Base-by-base conservation (phyloP, 1,284 basidiomycete species). In the Irpex sp. region DNA sequence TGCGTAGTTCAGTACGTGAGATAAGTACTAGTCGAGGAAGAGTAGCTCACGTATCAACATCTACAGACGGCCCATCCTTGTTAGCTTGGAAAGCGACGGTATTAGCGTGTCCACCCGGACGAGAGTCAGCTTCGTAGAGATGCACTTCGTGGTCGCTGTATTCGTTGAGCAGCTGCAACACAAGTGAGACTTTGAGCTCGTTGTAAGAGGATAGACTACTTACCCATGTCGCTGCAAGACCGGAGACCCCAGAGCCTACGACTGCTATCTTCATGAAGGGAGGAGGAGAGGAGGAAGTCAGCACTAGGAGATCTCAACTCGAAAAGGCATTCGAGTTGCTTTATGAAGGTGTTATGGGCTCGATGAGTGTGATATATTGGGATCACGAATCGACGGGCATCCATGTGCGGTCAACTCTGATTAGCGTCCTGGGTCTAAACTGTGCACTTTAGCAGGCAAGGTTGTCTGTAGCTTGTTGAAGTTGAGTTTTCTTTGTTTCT, bases 61-160 rank as follows among this genome's bases (percentile, higher is more conserved):
- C 77, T 2, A 86, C 78, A 14, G 72, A 57, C n/a, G 28, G 52
- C 0, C 28, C 23, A 14, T 69, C 59, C 8, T 35, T 36, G 37
- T 23, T 51, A 28, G 58, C 55, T 58, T 79, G 74, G 70, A 86
- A 92, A 16, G 71, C 71, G 14, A 91, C 85, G 0, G 91, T 93
- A 69, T 94, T 87, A 16, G 90, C 88, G 71, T 94, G 91, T 2
- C 91, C 91, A 19, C 92, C 91, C 0, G 86, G 81, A 57, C 87
- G 82, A 55, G 74, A 72, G 56, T 87, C 86, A 0, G 86, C 79
- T 71, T 94, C 91, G 71, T 87, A 93, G 0, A 94, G 75, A 68
- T 93, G 87, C 4, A 93, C 91, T 70, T 91, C 84, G 71, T 93
- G 89, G 49, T 87, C 82, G 54, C 88, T 90, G 69, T 88, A 78